A percentile compares a stretch with the other conserved stretches of the same genome.
Evolutionary conservation across 495 filamentous ascomycete species (phyloP).

Genomic region (Darksidea phi): DNA sequence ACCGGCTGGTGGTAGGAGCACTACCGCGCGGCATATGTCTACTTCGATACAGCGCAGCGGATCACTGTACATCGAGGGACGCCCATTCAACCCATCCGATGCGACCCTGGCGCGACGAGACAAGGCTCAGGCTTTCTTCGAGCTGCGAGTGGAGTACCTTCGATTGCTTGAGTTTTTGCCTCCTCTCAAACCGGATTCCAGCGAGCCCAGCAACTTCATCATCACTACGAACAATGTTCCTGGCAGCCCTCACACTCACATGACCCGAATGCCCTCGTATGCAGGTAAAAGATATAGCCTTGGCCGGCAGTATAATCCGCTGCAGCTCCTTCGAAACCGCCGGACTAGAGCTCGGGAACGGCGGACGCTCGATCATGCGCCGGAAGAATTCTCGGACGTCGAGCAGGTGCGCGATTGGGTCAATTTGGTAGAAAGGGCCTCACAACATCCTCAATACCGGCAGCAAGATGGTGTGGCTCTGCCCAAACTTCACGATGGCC

Average conservation of each 20-base stretch:
- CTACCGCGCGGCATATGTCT: slow-evolving; percentile 26
- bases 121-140: slow-evolving; percentile 74
- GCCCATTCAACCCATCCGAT: slow-evolving; percentile 61
- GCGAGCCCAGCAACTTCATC: slow-evolving; percentile 39
- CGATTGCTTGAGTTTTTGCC: slow-evolving; percentile 72
- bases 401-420: slow-evolving; percentile 71
- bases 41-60: slow-evolving; percentile 9
- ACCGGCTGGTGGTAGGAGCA: slow-evolving; percentile 49
- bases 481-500: slow-evolving; percentile 52
- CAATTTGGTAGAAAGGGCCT: slow-evolving; percentile 58
- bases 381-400: slow-evolving; percentile 74
- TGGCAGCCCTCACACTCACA: slow-evolving; percentile 36
- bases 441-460: slow-evolving; percentile 50
- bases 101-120: slow-evolving; percentile 76
- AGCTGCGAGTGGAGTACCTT: slow-evolving; percentile 76
- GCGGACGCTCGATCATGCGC: slow-evolving; percentile 64
- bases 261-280: slow-evolving; percentile 35
- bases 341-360: slow-evolving; percentile 73
- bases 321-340: slow-evolving; percentile 84
- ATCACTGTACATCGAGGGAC: slow-evolving; percentile 9
- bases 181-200: slow-evolving; percentile 58
- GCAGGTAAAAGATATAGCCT: slow-evolving; percentile 38
- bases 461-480: slow-evolving; percentile 46
- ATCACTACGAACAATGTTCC: slow-evolving; percentile 34
- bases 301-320: slow-evolving; percentile 74